Percentiles rank a stretch among this genome's conserved stretches.
Conservation (phyloP, 1,284 basidiomycete genomes). For the Austroboletus olivaceoglutinosus region DNA sequence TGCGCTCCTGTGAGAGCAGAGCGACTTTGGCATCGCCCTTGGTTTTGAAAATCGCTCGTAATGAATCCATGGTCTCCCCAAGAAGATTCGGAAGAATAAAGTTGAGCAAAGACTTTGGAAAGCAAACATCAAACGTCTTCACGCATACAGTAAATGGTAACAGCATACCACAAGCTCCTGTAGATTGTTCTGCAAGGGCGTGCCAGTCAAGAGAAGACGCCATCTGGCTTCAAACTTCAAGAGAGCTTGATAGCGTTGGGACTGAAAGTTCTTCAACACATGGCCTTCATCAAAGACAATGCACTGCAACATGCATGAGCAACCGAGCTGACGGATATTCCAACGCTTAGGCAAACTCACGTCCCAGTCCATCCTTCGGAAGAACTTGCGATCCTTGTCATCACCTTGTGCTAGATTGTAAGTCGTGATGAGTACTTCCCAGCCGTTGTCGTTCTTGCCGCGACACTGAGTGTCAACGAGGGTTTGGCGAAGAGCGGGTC, state of each 20-base stretch:
- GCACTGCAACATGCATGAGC: constrained; percentile 45
- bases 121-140: constrained; percentile 3
- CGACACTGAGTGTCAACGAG: constrained; percentile 56
- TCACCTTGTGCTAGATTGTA: constrained; percentile 93
- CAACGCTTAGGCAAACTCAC: constrained; percentile 44
- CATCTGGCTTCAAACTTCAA: constrained; percentile 85
- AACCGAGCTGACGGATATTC: constrained; percentile 5
- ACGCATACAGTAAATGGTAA: constrained; percentile 17
- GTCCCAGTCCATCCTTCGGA: constrained; percentile 90
- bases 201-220: constrained; percentile 93
- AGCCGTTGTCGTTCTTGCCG: constrained; percentile 53
- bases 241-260: constrained; percentile 89
- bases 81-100: constrained; percentile 96
- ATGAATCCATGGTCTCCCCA: constrained; percentile 66
- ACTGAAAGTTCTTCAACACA: constrained; percentile 95
- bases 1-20: constrained; percentile 85
- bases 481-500: constrained; percentile 73
- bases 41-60: constrained; percentile 96
- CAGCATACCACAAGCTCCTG: constrained; percentile 89
- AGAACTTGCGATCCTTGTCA: constrained; percentile 87
- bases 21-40: constrained; percentile 86
- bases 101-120: constrained; percentile 85
- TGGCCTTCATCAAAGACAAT: constrained; percentile 97
- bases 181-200: constrained; percentile 88
- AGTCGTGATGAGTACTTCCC: constrained; percentile 95